A percentile compares a stretch with the other conserved stretches of the same genome.
phyloP scores from a whole-genome alignment of 108 stramenopile genomes.

The Cyclotella choctawhatcheeana region DNA sequence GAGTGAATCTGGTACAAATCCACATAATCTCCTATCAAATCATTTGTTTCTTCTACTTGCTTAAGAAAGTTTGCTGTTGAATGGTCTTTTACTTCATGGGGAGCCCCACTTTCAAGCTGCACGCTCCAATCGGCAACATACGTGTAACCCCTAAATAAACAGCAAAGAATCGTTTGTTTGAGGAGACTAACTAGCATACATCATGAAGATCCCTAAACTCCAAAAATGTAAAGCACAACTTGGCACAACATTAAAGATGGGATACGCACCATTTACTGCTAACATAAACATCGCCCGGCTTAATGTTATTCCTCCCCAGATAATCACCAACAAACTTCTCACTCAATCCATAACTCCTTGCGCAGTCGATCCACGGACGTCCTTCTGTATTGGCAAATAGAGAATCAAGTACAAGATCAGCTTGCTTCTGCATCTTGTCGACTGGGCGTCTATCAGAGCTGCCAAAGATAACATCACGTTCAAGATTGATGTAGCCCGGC shows the following conservation, averaged over 20 bases:
- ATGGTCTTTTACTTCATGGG: constrained; percentile 88
- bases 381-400: constrained; percentile 32
- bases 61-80: constrained; percentile 63
- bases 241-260: too few relatives aligned
- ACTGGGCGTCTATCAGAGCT: constrained; percentile 24
- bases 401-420: constrained; percentile 66
- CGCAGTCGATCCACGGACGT: constrained; percentile 77
- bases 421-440: constrained; percentile 63
- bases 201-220: too few relatives aligned
- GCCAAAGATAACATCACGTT: constrained; percentile 28
- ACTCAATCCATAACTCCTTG: constrained; percentile 76
- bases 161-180: too few relatives aligned
- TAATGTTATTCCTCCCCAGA: constrained; percentile 50
- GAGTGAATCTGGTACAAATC: constrained; percentile 83
- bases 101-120: constrained; percentile 54
- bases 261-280: constrained; percentile 78
- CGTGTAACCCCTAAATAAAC: constrained; percentile 82
- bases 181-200: too few relatives aligned
- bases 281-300: constrained; percentile 59
- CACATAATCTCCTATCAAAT: constrained; percentile 65
- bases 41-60: constrained; percentile 64
- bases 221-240: too few relatives aligned
- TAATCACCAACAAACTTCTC: constrained; percentile 84
- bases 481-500: constrained; percentile 84
- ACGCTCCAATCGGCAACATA: constrained; percentile 85